Evolutionary conservation across 768 basidiomycete genomes (phyloP).

Genomic region (Coprinopsis cinerea): DNA sequence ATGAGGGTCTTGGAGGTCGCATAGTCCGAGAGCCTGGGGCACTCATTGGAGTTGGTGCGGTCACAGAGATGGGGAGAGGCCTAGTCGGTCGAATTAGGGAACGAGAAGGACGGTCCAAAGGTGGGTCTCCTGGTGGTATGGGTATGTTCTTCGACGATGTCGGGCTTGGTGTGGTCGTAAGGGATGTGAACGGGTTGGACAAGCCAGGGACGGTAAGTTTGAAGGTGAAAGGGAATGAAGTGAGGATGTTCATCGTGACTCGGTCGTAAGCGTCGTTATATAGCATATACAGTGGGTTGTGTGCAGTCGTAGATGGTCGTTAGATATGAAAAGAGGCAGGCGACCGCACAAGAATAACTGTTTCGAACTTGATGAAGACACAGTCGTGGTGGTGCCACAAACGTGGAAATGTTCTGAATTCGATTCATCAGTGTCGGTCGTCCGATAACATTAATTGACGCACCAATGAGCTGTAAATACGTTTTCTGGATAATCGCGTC

Average conservation of each 20-base stretch:
- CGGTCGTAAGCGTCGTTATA: constrained; percentile 12
- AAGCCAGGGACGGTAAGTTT: constrained; percentile 58
- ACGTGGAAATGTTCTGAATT: background rate
- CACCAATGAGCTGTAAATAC: too few relatives aligned
- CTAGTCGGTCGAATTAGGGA: constrained; percentile 14
- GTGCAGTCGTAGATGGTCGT: too few relatives aligned
- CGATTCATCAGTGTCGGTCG: background rate
- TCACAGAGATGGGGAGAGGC: constrained; percentile 16
- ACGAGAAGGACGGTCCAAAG: constrained; percentile 1
- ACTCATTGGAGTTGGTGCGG: constrained; percentile 13
- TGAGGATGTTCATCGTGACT: constrained; percentile 13
- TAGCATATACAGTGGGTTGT: constrained; percentile 12
- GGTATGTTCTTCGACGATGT: constrained; percentile 11
- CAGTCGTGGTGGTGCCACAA: background rate
- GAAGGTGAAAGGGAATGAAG: constrained; percentile 67
- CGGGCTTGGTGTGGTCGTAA: constrained; percentile 11
- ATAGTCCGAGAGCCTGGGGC: constrained; percentile 16
- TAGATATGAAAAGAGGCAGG: constrained; percentile 1
- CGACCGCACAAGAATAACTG: background rate
- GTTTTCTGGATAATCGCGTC: background rate
- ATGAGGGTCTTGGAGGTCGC: constrained; percentile 19
- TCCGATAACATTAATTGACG: too few relatives aligned
- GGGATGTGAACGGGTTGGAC: constrained; percentile 51
- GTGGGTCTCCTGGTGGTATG: constrained; percentile 10
- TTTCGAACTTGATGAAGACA: background rate